Conservation (phyloP, 108 stramenopile species). For the Skeletonema costatum region DNA sequence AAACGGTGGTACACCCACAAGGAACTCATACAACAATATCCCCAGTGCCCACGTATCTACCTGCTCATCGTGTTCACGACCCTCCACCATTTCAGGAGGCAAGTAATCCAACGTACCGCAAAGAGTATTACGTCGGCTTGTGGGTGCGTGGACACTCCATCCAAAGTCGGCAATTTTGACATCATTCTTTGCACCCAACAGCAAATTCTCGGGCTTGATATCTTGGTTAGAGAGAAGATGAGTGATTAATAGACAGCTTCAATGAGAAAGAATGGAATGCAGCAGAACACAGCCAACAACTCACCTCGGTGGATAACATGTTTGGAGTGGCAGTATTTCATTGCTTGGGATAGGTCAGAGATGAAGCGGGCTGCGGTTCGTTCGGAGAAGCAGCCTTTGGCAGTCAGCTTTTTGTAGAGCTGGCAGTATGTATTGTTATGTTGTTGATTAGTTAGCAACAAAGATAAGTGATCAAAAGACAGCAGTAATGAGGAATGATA, state of each 20-base stretch:
- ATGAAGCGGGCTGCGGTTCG: constrained; percentile 86
- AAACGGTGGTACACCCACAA: constrained; percentile 95
- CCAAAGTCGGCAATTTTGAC: constrained; percentile 99
- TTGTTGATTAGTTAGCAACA: not conserved
- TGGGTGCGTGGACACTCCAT: constrained; percentile 98
- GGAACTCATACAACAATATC: constrained; percentile 94
- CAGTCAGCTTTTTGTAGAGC: constrained; percentile 86
- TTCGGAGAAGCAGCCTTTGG: constrained; percentile 87
- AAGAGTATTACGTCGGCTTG: constrained; percentile 90
- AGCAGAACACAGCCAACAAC: no score
- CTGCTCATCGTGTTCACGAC: constrained; percentile 84
- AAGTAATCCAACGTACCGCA: constrained; percentile 99
- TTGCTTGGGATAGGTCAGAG: constrained; percentile 84
- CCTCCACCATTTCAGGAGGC: constrained; percentile 99
- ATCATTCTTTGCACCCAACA: constrained; percentile 90
- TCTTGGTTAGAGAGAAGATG: constrained; percentile 34
- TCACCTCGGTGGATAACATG: constrained; percentile 93
- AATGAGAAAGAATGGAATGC: no score
- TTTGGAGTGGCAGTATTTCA: constrained; percentile 94
- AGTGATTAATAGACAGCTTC: no score
- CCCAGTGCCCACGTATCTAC: constrained; percentile 96
- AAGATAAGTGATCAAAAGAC: not conserved
- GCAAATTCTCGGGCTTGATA: constrained; percentile 99
- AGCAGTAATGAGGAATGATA: no score
- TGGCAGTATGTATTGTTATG: not conserved